A percentile compares a stretch with the other conserved stretches of the same genome.
These are phyloP conservation scores for Venturia effusa DNA, from an alignment of 2,329 filamentous ascomycete species.

Conservation along the genomic window DNA sequence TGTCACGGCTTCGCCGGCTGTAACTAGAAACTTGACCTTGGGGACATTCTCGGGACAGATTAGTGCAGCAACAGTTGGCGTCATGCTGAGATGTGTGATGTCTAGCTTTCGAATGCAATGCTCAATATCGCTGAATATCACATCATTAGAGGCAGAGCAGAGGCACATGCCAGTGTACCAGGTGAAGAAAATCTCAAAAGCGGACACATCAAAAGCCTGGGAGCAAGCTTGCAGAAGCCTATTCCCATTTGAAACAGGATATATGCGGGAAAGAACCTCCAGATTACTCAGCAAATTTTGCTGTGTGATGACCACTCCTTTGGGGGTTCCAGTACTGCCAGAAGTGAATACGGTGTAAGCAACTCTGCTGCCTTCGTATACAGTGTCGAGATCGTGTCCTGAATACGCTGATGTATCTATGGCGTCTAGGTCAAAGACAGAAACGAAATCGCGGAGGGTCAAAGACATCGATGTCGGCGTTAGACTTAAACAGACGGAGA, in stretches of 20 bases:
- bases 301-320: constrained; percentile 70
- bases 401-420: constrained; percentile 23
- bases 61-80: constrained; percentile 73
- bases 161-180: constrained; percentile 71
- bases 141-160: constrained; percentile 64
- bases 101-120: constrained; percentile 49
- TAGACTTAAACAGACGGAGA: constrained; percentile 37
- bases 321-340: constrained; percentile 70
- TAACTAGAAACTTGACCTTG: constrained; percentile 62
- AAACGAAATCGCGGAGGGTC: constrained; percentile 8
- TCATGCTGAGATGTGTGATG: constrained; percentile 75
- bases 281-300: constrained; percentile 68
- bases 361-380: constrained; percentile 38
- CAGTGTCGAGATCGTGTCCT: constrained; percentile 27
- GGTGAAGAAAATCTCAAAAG: constrained; percentile 83
- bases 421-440: constrained; percentile 21
- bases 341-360: constrained; percentile 78
- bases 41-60: constrained; percentile 59
- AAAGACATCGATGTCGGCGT: constrained; percentile 13
- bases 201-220: constrained; percentile 75
- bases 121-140: constrained; percentile 63
- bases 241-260: constrained; percentile 44
- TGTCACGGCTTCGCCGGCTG: constrained; percentile 71
- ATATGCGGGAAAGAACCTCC: constrained; percentile 52
- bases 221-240: constrained; percentile 75